Base-by-base conservation (phyloP, 768 basidiomycete species). In the Podaxis carcinomalis region DNA sequence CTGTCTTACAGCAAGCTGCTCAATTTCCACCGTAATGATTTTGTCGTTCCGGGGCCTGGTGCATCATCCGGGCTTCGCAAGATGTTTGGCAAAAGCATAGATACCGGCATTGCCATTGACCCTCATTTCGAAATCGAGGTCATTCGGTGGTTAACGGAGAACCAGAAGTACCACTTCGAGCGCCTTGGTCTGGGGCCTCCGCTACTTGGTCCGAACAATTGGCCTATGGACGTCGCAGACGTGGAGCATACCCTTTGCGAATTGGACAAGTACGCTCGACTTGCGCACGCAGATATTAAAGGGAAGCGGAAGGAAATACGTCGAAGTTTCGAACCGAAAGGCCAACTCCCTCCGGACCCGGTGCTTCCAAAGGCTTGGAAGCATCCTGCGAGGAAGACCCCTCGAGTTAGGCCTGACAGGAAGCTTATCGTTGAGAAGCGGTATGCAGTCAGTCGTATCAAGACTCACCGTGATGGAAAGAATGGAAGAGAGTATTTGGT, bases 241-340 rank as follows among this genome's bases (percentile, higher is more conserved):
- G 75, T 92, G 56, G 91, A 93, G 74, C 91, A 93, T 69, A 78
- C 85, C 1, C 73, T 92, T 14, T 93, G 91, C 73, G 91, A 93
- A 69, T 78, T 88, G 49, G 88, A 91, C 73, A 90, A 92, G 68
- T 92, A 92, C 67, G 77, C 84, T 44, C 86, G 90, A 50, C 74
- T 74, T n/a, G 75, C 72, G 19, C 81, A 84, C 68, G 82, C 84
- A 2, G 42, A 70, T 10, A 67, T 85, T 59, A 77, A 74, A 59
- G 80, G 77, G 32, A 73, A 67, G 47, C 76, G 82, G 47, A 74
- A 65, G 16, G 66, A 79, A 58, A 66, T 83, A 35, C 72, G 69
- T 4, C 75, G 77, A 11, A 57, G 61, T 0, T 87, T 80, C 64
- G 67, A 64, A 10, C 65, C 77, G 63, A 13, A 62, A 3, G 32